phyloP scores from a whole-genome alignment of 2,329 filamentous ascomycete species.

The Penicillium sclerotigenum region DNA sequence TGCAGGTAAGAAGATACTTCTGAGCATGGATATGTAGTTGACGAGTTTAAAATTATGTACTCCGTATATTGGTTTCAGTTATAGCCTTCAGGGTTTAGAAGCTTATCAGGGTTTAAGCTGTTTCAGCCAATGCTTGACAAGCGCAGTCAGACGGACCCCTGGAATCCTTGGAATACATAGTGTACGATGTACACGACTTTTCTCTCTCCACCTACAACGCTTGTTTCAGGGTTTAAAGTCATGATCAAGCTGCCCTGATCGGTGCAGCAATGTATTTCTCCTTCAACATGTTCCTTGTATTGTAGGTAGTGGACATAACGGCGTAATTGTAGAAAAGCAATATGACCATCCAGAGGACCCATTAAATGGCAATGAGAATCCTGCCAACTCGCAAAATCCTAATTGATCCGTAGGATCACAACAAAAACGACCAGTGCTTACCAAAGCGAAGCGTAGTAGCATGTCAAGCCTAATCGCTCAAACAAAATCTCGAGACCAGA shows the following conservation, averaged over 20 bases:
- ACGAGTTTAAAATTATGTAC: not conserved
- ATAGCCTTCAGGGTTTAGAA: not conserved
- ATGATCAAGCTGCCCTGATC: conserved; percentile 14
- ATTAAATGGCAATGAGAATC: not conserved
- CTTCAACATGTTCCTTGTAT: conserved; percentile 19
- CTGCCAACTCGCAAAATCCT: not conserved
- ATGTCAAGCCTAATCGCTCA: not conserved
- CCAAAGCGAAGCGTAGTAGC: not conserved
- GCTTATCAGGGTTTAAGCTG: not conserved
- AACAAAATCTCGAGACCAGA: not conserved
- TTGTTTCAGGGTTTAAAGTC: not conserved
- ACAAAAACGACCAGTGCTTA: not conserved
- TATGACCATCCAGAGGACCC: not conserved
- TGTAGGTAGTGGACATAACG: conserved; percentile 23
- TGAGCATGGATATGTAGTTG: not conserved
- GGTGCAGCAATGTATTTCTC: conserved; percentile 23
- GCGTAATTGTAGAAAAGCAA: conserved; percentile 19
- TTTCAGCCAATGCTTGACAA: not conserved
- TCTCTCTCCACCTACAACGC: not conserved
- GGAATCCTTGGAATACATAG: no score
- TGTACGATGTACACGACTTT: not conserved
- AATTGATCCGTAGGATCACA: not conserved
- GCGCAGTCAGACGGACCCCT: not conserved
- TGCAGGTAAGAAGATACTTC: not conserved
- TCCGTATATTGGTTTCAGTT: not conserved